Conservation (phyloP, 169 alveolate genomes). For the Plasmodium malariae region DNA sequence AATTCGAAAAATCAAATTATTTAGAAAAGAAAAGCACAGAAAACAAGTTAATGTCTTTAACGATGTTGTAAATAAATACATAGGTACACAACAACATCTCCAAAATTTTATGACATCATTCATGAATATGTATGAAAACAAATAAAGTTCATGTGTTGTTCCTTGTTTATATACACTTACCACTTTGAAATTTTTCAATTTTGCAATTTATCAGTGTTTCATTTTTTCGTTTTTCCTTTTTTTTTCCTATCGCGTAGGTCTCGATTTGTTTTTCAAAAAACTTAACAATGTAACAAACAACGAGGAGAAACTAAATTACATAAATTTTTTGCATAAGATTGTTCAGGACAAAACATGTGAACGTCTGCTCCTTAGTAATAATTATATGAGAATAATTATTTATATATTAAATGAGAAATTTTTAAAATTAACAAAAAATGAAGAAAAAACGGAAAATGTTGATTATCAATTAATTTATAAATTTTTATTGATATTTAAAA, state of each 20-base stretch:
- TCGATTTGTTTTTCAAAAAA: conserved; percentile 60
- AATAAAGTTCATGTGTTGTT: no score
- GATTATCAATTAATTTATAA: conserved; percentile 74
- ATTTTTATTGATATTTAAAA: conserved; percentile 60
- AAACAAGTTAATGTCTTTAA: conserved; percentile 49
- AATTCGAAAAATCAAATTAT: conserved; percentile 21
- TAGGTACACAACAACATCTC: no score
- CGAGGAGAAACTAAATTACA: conserved; percentile 56
- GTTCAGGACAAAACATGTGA: conserved; percentile 61
- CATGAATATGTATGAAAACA: no score
- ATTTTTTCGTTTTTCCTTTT: neutral
- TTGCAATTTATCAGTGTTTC: neutral
- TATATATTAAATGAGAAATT: conserved; percentile 64
- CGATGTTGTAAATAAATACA: conserved; percentile 73
- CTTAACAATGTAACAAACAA: conserved; percentile 49
- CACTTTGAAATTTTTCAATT: neutral
- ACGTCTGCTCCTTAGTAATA: conserved; percentile 43
- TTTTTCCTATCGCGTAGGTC: conserved; percentile 20
- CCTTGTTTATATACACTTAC: no score
- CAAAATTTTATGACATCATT: no score
- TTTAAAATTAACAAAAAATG: conserved; percentile 38
- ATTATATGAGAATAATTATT: conserved; percentile 72
- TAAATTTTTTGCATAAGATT: conserved; percentile 48
- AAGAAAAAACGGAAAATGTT: conserved; percentile 34
- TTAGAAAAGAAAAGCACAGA: conserved; percentile 47